Percentiles rank a stretch among this genome's conserved stretches.
Conservation (phyloP, 1,284 basidiomycete genomes). For the Sporisorium sorghi region DNA sequence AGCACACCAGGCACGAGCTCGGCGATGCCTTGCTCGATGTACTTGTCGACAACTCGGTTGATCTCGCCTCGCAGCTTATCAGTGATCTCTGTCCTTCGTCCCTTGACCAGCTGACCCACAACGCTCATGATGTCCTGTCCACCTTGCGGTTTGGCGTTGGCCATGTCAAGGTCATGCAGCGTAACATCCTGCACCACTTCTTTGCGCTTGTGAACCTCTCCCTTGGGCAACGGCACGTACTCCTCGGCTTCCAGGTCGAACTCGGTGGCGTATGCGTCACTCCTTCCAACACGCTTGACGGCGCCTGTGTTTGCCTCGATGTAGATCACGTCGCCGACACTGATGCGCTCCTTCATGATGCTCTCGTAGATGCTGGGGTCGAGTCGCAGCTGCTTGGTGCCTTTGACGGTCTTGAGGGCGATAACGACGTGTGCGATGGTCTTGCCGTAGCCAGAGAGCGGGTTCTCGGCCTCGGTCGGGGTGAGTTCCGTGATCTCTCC, state of each 20-base stretch:
- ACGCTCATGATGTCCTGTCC: constrained; percentile 99
- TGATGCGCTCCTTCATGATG: constrained; percentile 96
- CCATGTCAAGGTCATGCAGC: constrained; percentile 93
- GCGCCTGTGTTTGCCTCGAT: constrained; percentile 94
- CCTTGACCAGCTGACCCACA: constrained; percentile 96
- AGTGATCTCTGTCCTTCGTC: constrained; percentile 92
- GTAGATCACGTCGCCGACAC: constrained; percentile 96
- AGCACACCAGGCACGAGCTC: constrained; percentile 97
- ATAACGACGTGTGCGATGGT: constrained; percentile 97
- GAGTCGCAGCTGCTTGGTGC: constrained; percentile 95
- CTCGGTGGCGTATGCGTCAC: constrained; percentile 97
- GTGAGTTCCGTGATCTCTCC: constrained; percentile 98
- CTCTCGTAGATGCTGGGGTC: constrained; percentile 97
- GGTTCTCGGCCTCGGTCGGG: constrained; percentile 76
- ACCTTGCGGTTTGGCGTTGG: constrained; percentile 90
- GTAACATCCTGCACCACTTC: constrained; percentile 98
- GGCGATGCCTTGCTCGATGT: constrained; percentile 97
- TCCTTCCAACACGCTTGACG: constrained; percentile 96
- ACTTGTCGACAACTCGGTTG: constrained; percentile 97
- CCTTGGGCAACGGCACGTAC: constrained; percentile 96
- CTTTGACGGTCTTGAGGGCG: constrained; percentile 95
- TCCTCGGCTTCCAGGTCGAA: constrained; percentile 98
- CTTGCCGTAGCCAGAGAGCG: constrained; percentile 88
- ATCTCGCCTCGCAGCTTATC: constrained; percentile 95
- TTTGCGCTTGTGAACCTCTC: constrained; percentile 96